Evolutionary conservation across 2,329 filamentous ascomycete species (phyloP).

Genomic region (Penicillium janthinellum): DNA sequence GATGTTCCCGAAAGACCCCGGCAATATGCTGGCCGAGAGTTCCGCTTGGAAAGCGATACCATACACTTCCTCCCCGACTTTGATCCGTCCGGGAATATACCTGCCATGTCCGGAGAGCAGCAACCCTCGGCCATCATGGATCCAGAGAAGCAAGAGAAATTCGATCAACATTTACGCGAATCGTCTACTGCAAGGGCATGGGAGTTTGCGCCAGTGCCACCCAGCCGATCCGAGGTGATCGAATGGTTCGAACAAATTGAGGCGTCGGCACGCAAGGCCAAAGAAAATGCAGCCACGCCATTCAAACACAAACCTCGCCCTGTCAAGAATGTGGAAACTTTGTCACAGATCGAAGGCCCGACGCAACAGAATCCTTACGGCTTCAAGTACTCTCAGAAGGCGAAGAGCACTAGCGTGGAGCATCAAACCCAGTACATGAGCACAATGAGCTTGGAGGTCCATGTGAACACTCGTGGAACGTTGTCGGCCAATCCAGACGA

Average conservation of each 20-base stretch:
- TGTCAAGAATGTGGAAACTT: conserved; percentile 33
- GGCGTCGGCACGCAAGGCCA: conserved; percentile 10
- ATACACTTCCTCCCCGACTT: conserved; percentile 81
- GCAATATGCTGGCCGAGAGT: conserved; percentile 87
- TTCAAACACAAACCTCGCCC: conserved; percentile 12
- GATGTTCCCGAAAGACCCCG: conserved; percentile 77
- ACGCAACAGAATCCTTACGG: conserved; percentile 81
- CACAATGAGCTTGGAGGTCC: conserved; percentile 89
- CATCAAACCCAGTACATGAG: conserved; percentile 94
- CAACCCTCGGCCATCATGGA: conserved; percentile 49
- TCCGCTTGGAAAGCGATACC: conserved; percentile 72
- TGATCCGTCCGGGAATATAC: conserved; percentile 62
- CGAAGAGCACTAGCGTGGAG: conserved; percentile 72
- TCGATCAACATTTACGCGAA: conserved; percentile 56
- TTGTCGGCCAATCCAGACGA: conserved; percentile 86
- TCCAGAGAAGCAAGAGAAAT: conserved; percentile 53
- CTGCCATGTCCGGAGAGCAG: conserved; percentile 59
- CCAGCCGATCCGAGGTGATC: conserved; percentile 68
- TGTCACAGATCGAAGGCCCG: conserved; percentile 86
- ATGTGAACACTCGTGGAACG: conserved; percentile 81
- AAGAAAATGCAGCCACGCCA: background rate
- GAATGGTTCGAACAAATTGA: conserved; percentile 61
- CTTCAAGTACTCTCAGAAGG: conserved; percentile 82
- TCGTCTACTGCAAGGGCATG: conserved; percentile 69
- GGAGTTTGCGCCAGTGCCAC: conserved; percentile 74